Evolutionary conservation across 164 flowering plant genomes (phyloP).

Genomic region (Stephania japonica): DNA sequence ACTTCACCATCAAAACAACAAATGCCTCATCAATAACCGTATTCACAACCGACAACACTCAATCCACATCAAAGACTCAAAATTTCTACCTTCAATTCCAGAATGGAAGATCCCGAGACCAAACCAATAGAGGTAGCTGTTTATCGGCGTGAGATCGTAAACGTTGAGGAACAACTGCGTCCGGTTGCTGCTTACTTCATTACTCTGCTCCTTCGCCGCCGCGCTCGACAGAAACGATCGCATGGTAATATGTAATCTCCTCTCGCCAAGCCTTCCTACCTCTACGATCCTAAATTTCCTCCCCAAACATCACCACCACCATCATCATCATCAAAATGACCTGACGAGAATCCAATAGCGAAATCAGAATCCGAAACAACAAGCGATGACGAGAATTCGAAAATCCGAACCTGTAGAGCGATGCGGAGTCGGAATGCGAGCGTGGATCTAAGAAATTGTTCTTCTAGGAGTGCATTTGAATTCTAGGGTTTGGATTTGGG

Average conservation of each 20-base stretch:
- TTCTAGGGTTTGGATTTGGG: neutral
- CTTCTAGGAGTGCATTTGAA: neutral
- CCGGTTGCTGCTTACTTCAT: conserved; percentile 26
- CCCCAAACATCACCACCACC: conserved; percentile 20
- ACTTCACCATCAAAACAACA: neutral
- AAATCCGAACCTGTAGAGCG: neutral
- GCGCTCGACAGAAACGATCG: conserved; percentile 38
- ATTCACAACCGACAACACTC: neutral
- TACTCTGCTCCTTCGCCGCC: conserved; percentile 32
- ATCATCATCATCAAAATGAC: conserved; percentile 3
- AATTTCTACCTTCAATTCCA: conserved; percentile 79
- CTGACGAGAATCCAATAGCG: neutral
- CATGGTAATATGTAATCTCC: conserved; percentile 32
- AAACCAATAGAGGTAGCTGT: conserved; percentile 81
- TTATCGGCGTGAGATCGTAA: conserved; percentile 90
- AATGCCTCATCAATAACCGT: neutral
- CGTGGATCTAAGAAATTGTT: neutral
- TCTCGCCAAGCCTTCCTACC: conserved; percentile 12
- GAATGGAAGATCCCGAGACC: conserved; percentile 94
- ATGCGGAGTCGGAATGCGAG: neutral
- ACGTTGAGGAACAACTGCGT: conserved; percentile 66
- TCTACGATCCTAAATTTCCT: conserved; percentile 8
- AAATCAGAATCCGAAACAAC: neutral
- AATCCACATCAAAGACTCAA: neutral
- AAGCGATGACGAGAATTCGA: neutral